These are phyloP conservation scores for Coemansia aciculifera DNA, from an alignment of 192 early-diverging fungal genomes.

Conservation along the genomic window DNA sequence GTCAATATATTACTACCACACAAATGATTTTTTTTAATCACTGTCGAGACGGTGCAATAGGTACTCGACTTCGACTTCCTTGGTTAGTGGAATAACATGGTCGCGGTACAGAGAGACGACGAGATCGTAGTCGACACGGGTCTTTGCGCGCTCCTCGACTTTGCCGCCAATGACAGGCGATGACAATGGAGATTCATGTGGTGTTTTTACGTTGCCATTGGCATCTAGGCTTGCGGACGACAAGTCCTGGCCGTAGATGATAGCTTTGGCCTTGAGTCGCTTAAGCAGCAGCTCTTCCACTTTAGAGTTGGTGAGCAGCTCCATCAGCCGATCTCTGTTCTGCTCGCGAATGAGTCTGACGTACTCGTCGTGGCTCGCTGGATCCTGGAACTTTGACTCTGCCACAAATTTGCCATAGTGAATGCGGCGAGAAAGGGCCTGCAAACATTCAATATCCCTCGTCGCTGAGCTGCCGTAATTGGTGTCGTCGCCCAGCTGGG, in stretches of 20 bases:
- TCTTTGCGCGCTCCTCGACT: constrained; percentile 47
- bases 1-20: constrained; percentile 1
- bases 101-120: constrained; percentile 90
- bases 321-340: constrained; percentile 77
- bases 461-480: constrained; percentile 96
- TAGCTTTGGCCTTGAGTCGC: constrained; percentile 83
- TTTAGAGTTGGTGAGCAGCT: constrained; percentile 81
- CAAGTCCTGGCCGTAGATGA: constrained; percentile 92
- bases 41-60: constrained; percentile 69
- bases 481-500: constrained; percentile 71
- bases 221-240: constrained; percentile 28
- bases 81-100: constrained; percentile 96
- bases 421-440: constrained; percentile 88
- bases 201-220: constrained; percentile 19
- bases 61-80: constrained; percentile 95
- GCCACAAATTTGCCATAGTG: constrained; percentile 98
- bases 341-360: constrained; percentile 69
- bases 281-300: constrained; percentile 85
- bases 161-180: constrained; percentile 21
- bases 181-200: background rate
- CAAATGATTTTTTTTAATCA: background rate
- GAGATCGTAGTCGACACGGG: constrained; percentile 72
- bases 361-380: constrained; percentile 69
- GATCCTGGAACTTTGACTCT: constrained; percentile 94
- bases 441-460: constrained; percentile 88